phyloP scores from a whole-genome alignment of 495 filamentous ascomycete genomes.

The Penicillium psychrofluorescens region DNA sequence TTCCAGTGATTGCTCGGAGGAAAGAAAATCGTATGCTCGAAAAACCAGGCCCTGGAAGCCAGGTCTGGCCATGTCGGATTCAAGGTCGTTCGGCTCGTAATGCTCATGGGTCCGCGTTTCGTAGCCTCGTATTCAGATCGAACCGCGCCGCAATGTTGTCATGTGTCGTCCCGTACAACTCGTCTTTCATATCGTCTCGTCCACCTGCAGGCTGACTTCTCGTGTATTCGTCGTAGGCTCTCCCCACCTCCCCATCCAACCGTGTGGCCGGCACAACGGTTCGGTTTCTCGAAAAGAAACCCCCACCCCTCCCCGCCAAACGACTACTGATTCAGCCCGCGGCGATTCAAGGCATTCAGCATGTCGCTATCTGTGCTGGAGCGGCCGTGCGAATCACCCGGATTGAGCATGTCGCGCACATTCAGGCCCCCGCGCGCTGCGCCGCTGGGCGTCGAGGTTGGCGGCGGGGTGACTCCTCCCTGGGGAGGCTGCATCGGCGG shows the following conservation, averaged over 20 bases:
- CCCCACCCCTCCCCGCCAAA: neutral
- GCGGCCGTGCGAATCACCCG: constrained; percentile 36
- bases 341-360: constrained; percentile 48
- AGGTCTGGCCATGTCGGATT: constrained; percentile 8
- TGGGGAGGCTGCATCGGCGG: constrained; percentile 32
- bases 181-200: neutral
- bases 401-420: constrained; percentile 47
- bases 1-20: neutral
- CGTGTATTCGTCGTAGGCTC: neutral
- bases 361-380: constrained; percentile 50
- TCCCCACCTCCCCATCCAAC: constrained; percentile 6
- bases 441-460: constrained; percentile 30
- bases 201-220: no score
- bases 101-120: constrained; percentile 29
- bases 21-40: constrained; percentile 20
- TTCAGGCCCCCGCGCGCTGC: constrained; percentile 41
- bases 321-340: constrained; percentile 23
- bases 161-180: neutral
- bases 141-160: neutral
- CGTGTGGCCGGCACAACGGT: constrained; percentile 26
- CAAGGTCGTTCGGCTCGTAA: constrained; percentile 32
- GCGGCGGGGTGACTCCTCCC: constrained; percentile 31
- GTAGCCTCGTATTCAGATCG: constrained; percentile 19
- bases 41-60: constrained; percentile 7
- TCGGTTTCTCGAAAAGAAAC: constrained; percentile 5